phyloP scores from a whole-genome alignment of 1,139 yeast genomes.

The Taphrina wiesneri region DNA sequence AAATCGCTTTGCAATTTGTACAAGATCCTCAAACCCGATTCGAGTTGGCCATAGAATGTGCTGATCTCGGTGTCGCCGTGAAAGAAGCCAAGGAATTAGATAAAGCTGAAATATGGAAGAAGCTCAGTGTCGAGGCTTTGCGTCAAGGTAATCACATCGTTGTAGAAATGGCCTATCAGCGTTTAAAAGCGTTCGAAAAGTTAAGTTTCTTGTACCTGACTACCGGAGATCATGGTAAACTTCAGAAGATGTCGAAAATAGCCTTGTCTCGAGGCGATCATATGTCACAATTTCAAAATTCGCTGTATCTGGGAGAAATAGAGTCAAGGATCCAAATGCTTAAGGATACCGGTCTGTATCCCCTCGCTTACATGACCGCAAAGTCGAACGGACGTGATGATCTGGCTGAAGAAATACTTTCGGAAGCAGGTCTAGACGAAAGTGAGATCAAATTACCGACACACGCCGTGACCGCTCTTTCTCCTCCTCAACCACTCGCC shows the following conservation, averaged over 20 bases:
- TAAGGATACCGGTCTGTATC: constrained; percentile 74
- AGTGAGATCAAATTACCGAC: constrained; percentile 69
- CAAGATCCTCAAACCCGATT: constrained; percentile 95
- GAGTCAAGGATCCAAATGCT: constrained; percentile 75
- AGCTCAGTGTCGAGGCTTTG: constrained; percentile 81
- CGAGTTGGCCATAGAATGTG: constrained; percentile 91
- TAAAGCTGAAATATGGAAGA: constrained; percentile 71
- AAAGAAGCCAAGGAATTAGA: constrained; percentile 81
- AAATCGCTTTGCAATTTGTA: constrained; percentile 89
- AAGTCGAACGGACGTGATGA: constrained; percentile 79
- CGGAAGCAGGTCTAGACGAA: constrained; percentile 62
- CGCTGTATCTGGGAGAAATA: constrained; percentile 73
- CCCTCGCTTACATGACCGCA: constrained; percentile 92
- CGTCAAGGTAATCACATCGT: constrained; percentile 83
- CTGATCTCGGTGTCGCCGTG: constrained; percentile 82
- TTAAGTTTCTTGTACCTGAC: constrained; percentile 81
- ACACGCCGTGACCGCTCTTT: constrained; percentile 48
- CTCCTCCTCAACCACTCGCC: constrained; percentile 50
- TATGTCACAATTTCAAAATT: constrained; percentile 77
- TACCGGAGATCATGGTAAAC: constrained; percentile 75
- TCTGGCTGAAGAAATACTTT: constrained; percentile 68
- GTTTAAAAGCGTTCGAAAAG: constrained; percentile 81
- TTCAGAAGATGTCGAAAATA: constrained; percentile 81
- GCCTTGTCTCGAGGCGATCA: constrained; percentile 86
- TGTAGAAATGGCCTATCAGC: constrained; percentile 87